Conservation (phyloP, 2,329 filamentous ascomycete species). For the Magnaporthiopsis incrustans region DNA sequence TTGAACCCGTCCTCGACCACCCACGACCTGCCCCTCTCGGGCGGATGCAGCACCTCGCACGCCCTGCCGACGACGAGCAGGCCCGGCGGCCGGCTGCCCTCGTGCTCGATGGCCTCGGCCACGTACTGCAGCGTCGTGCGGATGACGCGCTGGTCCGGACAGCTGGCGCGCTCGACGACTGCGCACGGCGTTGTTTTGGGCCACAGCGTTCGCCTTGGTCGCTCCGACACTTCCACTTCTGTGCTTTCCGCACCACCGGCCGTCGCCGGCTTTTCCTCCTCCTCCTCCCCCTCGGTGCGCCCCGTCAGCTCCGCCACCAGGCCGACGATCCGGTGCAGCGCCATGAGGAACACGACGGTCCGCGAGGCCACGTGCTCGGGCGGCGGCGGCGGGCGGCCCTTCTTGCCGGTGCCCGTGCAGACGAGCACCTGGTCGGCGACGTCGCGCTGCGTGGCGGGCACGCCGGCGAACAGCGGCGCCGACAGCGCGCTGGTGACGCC, state of each 20-base stretch:
- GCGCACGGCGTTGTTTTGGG: conserved; percentile 77
- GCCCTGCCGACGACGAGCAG: conserved; percentile 77
- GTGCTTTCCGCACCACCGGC: conserved; percentile 1
- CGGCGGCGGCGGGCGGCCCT: conserved; percentile 73
- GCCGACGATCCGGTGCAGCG: conserved; percentile 71
- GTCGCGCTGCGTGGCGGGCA: conserved; percentile 82
- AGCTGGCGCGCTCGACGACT: conserved; percentile 88
- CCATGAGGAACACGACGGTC: conserved; percentile 94
- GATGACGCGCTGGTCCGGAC: conserved; percentile 88
- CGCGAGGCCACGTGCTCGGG: conserved; percentile 69
- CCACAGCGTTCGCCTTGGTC: conserved; percentile 42
- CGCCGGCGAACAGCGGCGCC: conserved; percentile 79
- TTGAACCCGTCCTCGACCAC: conserved; percentile 79
- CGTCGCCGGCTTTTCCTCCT: conserved; percentile 9
- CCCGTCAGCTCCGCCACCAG: conserved; percentile 63
- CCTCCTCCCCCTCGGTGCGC: too few species aligned
- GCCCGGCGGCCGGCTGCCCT: conserved; percentile 83
- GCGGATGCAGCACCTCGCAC: conserved; percentile 66
- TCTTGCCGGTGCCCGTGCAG: conserved; percentile 93
- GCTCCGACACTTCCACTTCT: too few species aligned
- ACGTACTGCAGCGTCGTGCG: conserved; percentile 77
- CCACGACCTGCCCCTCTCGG: conserved; percentile 59
- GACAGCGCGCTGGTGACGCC: conserved; percentile 84
- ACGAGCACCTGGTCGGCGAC: conserved; percentile 89
- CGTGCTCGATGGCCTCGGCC: conserved; percentile 73